A percentile compares a stretch with the other conserved stretches of the same genome.
Evolutionary conservation across 208 protist species (phyloP).

Genomic region (Trichomonas gallinae): DNA sequence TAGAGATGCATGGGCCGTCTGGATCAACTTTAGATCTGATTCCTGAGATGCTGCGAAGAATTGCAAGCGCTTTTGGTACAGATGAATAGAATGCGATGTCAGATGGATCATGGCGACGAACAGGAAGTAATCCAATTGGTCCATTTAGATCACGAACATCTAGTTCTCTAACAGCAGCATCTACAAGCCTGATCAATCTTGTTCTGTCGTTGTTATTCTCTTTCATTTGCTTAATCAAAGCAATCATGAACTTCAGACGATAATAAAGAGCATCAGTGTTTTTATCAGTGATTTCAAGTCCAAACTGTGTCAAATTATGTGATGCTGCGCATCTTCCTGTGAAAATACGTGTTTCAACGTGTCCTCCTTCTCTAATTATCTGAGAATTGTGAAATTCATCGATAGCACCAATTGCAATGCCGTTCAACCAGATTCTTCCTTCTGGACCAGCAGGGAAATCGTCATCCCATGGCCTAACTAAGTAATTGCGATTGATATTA

Average conservation of each 20-base stretch:
- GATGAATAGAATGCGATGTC: neutral
- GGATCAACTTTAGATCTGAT: neutral
- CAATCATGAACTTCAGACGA: neutral
- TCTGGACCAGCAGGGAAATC: neutral
- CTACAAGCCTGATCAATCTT: neutral
- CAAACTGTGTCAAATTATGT: neutral
- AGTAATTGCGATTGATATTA: neutral
- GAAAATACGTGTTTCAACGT: neutral
- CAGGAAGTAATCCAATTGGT: neutral
- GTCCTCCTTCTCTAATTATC: neutral
- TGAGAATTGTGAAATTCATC: neutral
- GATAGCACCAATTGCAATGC: neutral
- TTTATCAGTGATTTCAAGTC: neutral
- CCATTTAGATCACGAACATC: neutral
- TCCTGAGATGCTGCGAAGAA: neutral
- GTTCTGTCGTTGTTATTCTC: neutral
- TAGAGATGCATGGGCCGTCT: neutral
- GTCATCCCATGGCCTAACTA: neutral
- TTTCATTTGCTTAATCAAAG: neutral
- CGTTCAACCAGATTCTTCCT: neutral
- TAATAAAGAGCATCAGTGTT: neutral
- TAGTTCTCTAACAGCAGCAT: neutral
- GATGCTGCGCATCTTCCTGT: neutral
- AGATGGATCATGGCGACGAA: neutral
- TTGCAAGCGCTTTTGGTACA: neutral